A percentile compares a stretch with the other conserved stretches of the same genome.
Conservation (phyloP, 2,329 filamentous ascomycete species). For the Fusarium robinianum region DNA sequence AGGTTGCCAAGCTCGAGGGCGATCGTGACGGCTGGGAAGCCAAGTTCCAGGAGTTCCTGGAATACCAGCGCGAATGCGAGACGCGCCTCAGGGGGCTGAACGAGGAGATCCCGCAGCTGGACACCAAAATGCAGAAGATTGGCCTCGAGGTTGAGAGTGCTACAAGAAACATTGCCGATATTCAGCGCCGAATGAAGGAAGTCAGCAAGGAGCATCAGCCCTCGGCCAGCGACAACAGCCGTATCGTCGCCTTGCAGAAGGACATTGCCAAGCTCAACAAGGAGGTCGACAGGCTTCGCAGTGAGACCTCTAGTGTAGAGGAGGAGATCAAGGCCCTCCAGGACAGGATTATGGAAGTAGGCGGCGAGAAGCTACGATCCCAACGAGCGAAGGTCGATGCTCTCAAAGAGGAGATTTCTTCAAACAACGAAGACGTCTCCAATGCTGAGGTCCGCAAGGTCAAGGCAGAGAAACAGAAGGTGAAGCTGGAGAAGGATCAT, state of each 20-base stretch:
- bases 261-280: slow-evolving; percentile 75
- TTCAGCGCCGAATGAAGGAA: slow-evolving; percentile 83
- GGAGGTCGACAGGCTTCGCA: slow-evolving; percentile 78
- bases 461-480: slow-evolving; percentile 91
- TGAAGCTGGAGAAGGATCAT: slow-evolving; percentile 83
- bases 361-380: slow-evolving; percentile 86
- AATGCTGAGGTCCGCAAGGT: slow-evolving; percentile 84
- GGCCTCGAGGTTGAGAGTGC: slow-evolving; percentile 86
- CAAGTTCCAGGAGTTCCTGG: slow-evolving; percentile 82
- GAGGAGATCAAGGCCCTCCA: slow-evolving; percentile 91
- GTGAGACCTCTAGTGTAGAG: slow-evolving; percentile 87
- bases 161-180: slow-evolving; percentile 80
- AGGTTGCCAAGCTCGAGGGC: slow-evolving; percentile 82
- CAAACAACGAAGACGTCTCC: slow-evolving; percentile 80
- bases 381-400: slow-evolving; percentile 91
- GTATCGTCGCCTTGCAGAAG: slow-evolving; percentile 73
- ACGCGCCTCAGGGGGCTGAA: slow-evolving; percentile 71
- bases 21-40: slow-evolving; percentile 85
- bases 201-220: slow-evolving; percentile 79
- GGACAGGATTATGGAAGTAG: slow-evolving; percentile 97
- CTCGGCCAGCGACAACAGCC: slow-evolving; percentile 77
- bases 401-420: slow-evolving; percentile 82
- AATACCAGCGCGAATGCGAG: slow-evolving; percentile 81
- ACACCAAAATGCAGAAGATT: slow-evolving; percentile 91
- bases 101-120: slow-evolving; percentile 78